phyloP scores from a whole-genome alignment of 148 eudicot genomes.

The Rhododendron vialii region DNA sequence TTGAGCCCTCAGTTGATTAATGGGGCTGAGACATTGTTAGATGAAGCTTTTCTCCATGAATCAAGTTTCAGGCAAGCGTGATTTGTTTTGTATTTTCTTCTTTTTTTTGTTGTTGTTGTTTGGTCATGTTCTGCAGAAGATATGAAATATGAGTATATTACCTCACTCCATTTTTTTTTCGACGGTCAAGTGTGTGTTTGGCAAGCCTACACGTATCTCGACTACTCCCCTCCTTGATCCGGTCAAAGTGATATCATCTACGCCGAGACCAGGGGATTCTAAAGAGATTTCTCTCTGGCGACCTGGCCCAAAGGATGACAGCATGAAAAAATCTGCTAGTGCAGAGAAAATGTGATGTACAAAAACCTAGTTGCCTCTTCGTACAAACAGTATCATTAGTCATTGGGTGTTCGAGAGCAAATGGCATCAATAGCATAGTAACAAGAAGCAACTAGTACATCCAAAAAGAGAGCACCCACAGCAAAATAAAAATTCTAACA shows the following conservation, averaged over 20 bases:
- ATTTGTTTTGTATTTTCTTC: neutral
- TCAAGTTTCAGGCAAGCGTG: neutral
- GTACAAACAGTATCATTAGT: neutral
- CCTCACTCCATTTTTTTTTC: neutral
- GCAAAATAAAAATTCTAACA: neutral
- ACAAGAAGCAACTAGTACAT: neutral
- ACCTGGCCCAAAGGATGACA: neutral
- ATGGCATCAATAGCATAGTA: neutral
- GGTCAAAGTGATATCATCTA: no score
- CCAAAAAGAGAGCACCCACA: neutral
- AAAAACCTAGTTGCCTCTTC: neutral
- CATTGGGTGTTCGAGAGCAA: neutral
- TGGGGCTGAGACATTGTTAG: constrained; percentile 21
- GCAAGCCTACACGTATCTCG: no score
- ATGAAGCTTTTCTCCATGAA: constrained; percentile 12
- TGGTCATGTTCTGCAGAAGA: neutral
- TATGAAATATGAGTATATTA: neutral
- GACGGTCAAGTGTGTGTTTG: neutral
- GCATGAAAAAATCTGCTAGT: neutral
- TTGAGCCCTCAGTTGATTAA: constrained; percentile 34
- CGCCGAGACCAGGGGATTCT: no score
- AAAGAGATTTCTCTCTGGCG: no score
- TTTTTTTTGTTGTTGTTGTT: neutral
- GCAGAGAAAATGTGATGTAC: neutral
- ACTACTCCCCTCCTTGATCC: no score